Evolutionary conservation across 495 filamentous ascomycete genomes (phyloP), one percentile per base, ranked within the genome.

Genomic region (Podospora sp.): DNA sequence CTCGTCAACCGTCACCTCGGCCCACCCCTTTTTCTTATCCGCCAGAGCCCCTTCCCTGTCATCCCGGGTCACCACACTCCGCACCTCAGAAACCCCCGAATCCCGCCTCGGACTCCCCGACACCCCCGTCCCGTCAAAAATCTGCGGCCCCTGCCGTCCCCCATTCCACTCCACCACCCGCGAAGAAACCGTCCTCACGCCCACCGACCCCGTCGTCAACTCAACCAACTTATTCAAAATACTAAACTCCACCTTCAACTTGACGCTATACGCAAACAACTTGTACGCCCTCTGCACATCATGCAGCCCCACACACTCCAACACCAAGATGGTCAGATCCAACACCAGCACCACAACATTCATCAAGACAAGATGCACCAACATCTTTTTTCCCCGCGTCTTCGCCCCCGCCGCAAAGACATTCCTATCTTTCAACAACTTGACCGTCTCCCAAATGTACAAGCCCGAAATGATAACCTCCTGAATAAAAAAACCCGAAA

Each of bases 271-370:
- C 52, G 20, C 52, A 55, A 55, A 22, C 7, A n/a, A 2, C 52
- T 55, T 55, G 52, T 55, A 55, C 52, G 52, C 52, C n/a, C 16
- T 55, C 52, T 55, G 52, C 16, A 55, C 20, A 22, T 55, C 20
- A n/a, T 26, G 20, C 8, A 55, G 14, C 5, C 52, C 20, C 16
- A 22, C 52, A n/a, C 20, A 55, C 25, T 55, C 52, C 16, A 55
- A 20, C 20, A 22, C 20, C 16, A 55, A 12, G 6, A 55, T 55
- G 7, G 14, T 55, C 1, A 55, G 5, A 55, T 55, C 52, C n/a
- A 55, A n/a, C 16, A 55, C 2, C 9, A 55, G 2, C 52, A 55
- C 52, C 52, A 22, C 52, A 1, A 55, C 20, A 12, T 55, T 55
- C 2, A 55, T n/a, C 14, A 55, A 2, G 3, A 22, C 20, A 1